Evolutionary conservation across 768 basidiomycete genomes (phyloP).

Genomic region (Cystofilobasidium macerans): DNA sequence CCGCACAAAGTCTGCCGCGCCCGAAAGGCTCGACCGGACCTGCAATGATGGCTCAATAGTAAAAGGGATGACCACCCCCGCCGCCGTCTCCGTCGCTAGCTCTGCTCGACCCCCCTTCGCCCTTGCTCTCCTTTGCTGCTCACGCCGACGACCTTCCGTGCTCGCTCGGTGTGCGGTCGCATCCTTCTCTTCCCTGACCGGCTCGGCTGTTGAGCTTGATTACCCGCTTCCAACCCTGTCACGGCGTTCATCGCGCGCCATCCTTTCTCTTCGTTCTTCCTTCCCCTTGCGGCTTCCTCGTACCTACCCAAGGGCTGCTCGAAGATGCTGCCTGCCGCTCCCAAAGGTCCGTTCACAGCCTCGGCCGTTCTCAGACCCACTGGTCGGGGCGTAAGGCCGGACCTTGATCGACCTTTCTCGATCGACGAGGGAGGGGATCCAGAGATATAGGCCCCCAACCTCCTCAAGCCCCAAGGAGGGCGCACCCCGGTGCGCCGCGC

Average conservation of each 20-base stretch:
- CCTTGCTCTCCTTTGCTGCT: neutral
- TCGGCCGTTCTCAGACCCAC: neutral
- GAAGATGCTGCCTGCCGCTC: too few relatives aligned
- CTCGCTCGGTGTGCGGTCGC: neutral
- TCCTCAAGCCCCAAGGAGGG: conserved; percentile 5
- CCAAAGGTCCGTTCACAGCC: conserved; percentile 13
- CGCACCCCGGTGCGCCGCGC: neutral
- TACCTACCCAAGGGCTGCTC: too few relatives aligned
- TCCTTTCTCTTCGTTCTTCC: neutral
- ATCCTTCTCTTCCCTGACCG: neutral
- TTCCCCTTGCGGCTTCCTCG: neutral
- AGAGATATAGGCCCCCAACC: conserved; percentile 15
- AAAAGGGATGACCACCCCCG: conserved; percentile 12
- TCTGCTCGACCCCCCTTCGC: neutral
- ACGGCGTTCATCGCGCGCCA: neutral
- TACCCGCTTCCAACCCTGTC: neutral
- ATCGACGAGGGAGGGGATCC: neutral
- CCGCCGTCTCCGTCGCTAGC: too few relatives aligned
- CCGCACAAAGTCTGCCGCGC: neutral
- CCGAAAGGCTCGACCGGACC: neutral
- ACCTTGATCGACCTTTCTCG: neutral
- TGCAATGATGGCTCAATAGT: conserved; percentile 17
- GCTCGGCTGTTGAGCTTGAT: neutral
- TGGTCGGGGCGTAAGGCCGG: conserved; percentile 25
- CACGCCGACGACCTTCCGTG: neutral